phyloP scores from a whole-genome alignment of 2,329 filamentous ascomycete species.

The Pseudogymnoascus destructans region DNA sequence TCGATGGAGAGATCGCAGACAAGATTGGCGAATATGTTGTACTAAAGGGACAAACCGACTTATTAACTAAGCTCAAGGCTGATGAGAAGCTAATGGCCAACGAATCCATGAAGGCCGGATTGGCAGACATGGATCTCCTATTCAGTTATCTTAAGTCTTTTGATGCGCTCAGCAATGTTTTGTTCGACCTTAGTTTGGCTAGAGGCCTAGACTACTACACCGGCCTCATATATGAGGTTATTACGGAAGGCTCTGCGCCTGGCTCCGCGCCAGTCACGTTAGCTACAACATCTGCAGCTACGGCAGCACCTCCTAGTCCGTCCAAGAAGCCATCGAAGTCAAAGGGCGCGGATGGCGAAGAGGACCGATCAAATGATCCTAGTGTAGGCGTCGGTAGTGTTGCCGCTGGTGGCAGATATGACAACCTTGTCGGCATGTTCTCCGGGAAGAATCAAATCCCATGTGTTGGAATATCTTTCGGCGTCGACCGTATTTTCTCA shows the following conservation, averaged over 20 bases:
- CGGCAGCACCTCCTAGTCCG: constrained; percentile 27
- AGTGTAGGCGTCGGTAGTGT: constrained; percentile 75
- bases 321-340: constrained; percentile 34
- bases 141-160: constrained; percentile 75
- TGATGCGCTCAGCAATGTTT: constrained; percentile 57
- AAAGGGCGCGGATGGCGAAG: constrained; percentile 37
- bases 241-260: constrained; percentile 66
- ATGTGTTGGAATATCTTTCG: constrained; percentile 86
- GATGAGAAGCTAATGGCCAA: constrained; percentile 60
- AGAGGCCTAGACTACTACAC: constrained; percentile 85
- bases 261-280: constrained; percentile 25
- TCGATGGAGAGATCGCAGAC: constrained; percentile 65
- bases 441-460: constrained; percentile 72
- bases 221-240: constrained; percentile 61
- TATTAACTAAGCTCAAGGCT: constrained; percentile 55
- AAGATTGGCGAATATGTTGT: constrained; percentile 78
- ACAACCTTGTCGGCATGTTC: constrained; percentile 91
- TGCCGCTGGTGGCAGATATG: constrained; percentile 81
- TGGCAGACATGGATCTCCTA: constrained; percentile 68
- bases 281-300: constrained; percentile 27
- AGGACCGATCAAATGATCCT: constrained; percentile 65
- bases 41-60: constrained; percentile 59
- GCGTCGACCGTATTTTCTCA: constrained; percentile 88
- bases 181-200: constrained; percentile 81
- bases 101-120: constrained; percentile 60